These are phyloP conservation scores for Salix exigua DNA, from an alignment of 345 rosid genomes.

Conservation along the genomic window DNA sequence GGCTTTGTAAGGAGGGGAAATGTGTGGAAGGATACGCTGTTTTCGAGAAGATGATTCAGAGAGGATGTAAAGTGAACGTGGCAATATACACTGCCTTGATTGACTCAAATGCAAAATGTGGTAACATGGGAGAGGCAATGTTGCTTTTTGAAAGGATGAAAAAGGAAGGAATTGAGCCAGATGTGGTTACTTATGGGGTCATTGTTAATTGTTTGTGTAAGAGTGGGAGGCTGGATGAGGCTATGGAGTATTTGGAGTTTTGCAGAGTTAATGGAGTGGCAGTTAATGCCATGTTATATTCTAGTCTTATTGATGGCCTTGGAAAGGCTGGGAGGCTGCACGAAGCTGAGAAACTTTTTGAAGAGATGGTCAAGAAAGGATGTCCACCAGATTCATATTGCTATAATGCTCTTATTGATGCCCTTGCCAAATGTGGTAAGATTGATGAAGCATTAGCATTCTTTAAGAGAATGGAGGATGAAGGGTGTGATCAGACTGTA, in stretches of 20 bases:
- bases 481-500: conserved; percentile 71
- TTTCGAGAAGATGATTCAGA: conserved; percentile 59
- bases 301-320: conserved; percentile 73
- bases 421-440: conserved; percentile 55
- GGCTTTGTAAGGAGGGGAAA: conserved; percentile 74
- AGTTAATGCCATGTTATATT: conserved; percentile 66
- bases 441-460: conserved; percentile 58
- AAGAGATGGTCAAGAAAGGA: conserved; percentile 65
- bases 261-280: conserved; percentile 48
- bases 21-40: conserved; percentile 61
- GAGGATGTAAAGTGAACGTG: conserved; percentile 58
- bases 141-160: conserved; percentile 76
- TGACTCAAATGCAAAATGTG: conserved; percentile 66
- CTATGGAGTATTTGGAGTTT: conserved; percentile 43
- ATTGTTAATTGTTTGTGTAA: conserved; percentile 71
- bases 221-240: conserved; percentile 72
- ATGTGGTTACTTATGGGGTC: conserved; percentile 71
- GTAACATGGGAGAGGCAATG: conserved; percentile 61
- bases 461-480: conserved; percentile 70
- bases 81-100: conserved; percentile 77
- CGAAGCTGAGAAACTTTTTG: conserved; percentile 72
- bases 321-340: conserved; percentile 82
- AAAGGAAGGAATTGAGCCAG: conserved; percentile 56
- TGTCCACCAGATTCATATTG: conserved; percentile 71
- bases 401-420: conserved; percentile 75